These are phyloP conservation scores for Magnolia sinica DNA, from an alignment of 164 flowering plant genomes.

Conservation along the genomic window DNA sequence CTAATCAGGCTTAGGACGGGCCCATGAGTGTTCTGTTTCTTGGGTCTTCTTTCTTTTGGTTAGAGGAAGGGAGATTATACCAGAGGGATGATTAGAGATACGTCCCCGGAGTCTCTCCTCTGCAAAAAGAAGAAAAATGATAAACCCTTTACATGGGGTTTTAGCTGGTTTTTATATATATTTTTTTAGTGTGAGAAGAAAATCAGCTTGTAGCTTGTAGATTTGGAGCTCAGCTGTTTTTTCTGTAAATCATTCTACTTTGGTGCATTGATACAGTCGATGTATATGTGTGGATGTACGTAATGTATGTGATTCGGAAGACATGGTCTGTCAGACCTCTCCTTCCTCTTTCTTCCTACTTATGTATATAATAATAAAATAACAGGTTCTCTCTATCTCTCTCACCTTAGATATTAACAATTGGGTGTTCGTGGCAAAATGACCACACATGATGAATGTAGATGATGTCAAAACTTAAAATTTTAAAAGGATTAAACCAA, in stretches of 20 bases:
- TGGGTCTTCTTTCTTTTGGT: not conserved
- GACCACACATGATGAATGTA: no score
- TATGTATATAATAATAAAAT: not conserved
- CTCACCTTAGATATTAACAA: not conserved
- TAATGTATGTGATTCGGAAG: not conserved
- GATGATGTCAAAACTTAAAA: no score
- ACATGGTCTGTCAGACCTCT: not conserved
- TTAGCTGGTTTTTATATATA: not conserved
- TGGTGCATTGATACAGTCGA: not conserved
- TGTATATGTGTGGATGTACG: not conserved
- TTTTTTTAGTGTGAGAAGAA: not conserved
- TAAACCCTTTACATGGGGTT: not conserved
- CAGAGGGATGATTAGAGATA: conserved; percentile 33
- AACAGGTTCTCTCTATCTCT: not conserved
- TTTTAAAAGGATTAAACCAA: no score
- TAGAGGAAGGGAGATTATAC: conserved; percentile 13
- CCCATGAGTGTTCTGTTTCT: not conserved
- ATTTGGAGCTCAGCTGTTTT: conserved; percentile 33
- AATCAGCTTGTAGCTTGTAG: conserved; percentile 29
- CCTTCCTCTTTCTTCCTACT: not conserved
- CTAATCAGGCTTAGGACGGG: conserved; percentile 31
- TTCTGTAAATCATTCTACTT: conserved; percentile 4
- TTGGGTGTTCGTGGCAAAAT: no score
- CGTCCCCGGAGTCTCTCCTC: conserved; percentile 34
- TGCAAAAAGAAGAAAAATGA: not conserved